Evolutionary conservation across 306 rosid genomes (phyloP).

Genomic region (Castanea mollissima): DNA sequence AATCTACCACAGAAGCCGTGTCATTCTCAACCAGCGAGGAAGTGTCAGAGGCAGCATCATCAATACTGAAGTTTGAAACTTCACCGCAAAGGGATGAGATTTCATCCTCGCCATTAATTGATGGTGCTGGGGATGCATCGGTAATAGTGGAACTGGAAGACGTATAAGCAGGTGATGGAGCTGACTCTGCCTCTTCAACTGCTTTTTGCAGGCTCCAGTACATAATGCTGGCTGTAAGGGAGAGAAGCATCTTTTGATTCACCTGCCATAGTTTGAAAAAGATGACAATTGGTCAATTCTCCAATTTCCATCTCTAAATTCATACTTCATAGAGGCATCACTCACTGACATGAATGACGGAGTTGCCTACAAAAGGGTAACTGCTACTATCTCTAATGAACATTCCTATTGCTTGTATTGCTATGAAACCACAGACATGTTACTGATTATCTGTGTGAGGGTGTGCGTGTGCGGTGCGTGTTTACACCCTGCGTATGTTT

Average conservation of each 20-base stretch:
- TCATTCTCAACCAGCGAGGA: slow-evolving; percentile 61
- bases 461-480: neutral
- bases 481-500: neutral
- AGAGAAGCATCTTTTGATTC: slow-evolving; percentile 93
- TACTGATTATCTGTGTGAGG: no score
- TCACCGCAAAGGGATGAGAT: slow-evolving; percentile 66
- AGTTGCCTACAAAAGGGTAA: neutral
- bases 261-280: slow-evolving; percentile 56
- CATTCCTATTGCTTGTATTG: neutral
- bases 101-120: slow-evolving; percentile 77
- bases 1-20: slow-evolving; percentile 23
- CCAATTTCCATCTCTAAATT: neutral
- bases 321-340: neutral
- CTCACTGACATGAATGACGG: neutral
- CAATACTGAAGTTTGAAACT: slow-evolving; percentile 59
- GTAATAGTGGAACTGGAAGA: slow-evolving; percentile 37
- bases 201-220: slow-evolving; percentile 87
- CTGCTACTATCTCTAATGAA: neutral
- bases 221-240: slow-evolving; percentile 87
- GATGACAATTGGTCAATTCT: neutral
- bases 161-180: slow-evolving; percentile 48
- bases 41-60: slow-evolving; percentile 78
- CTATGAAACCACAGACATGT: neutral
- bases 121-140: slow-evolving; percentile 69
- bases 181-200: slow-evolving; percentile 47